Conservation (phyloP, 2,329 filamentous ascomycete species). For the Fusarium robinianum region DNA sequence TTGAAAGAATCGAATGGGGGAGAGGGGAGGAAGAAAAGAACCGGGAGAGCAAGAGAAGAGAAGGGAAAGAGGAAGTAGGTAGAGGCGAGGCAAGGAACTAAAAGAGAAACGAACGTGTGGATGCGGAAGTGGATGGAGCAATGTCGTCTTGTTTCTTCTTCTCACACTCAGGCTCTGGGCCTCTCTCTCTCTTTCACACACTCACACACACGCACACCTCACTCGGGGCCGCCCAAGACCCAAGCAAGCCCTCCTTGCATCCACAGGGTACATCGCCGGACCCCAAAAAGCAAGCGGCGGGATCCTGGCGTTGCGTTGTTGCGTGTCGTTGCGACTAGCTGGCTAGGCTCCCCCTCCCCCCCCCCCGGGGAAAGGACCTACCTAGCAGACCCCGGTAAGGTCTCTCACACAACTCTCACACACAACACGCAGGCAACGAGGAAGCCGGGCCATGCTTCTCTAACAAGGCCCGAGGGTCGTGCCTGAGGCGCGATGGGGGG, state of each 20-base stretch:
- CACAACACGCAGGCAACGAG: slow-evolving; percentile 12
- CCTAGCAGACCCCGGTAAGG: slow-evolving; percentile 24
- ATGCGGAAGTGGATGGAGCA: slow-evolving; percentile 20
- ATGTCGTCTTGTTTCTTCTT: no score
- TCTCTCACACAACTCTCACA: slow-evolving; percentile 31
- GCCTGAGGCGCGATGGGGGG: slow-evolving; percentile 15
- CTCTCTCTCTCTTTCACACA: no score
- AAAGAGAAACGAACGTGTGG: slow-evolving; percentile 34
- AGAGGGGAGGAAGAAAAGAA: slow-evolving; percentile 17
- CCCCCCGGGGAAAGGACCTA: no score
- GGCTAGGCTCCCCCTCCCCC: slow-evolving; percentile 14
- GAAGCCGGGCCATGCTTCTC: slow-evolving; percentile 22
- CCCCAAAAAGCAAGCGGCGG: slow-evolving; percentile 29
- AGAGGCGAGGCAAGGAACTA: slow-evolving; percentile 29
- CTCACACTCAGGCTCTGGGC: no score
- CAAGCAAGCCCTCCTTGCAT: slow-evolving; percentile 6
- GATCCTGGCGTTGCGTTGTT: slow-evolving; percentile 22
- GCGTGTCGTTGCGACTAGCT: slow-evolving; percentile 27
- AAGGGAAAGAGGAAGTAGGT: slow-evolving; percentile 14
- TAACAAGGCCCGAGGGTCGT: slow-evolving; percentile 18
- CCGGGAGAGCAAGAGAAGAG: slow-evolving; percentile 12
- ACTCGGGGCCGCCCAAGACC: slow-evolving; percentile 1
- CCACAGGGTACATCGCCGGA: slow-evolving; percentile 8
- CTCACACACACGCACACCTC: slow-evolving; percentile 17
- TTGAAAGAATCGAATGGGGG: slow-evolving; percentile 22